Percentiles rank a stretch among this genome's conserved stretches.
phyloP scores from a whole-genome alignment of 2,329 filamentous ascomycete genomes.

The Botrytis fragariae region DNA sequence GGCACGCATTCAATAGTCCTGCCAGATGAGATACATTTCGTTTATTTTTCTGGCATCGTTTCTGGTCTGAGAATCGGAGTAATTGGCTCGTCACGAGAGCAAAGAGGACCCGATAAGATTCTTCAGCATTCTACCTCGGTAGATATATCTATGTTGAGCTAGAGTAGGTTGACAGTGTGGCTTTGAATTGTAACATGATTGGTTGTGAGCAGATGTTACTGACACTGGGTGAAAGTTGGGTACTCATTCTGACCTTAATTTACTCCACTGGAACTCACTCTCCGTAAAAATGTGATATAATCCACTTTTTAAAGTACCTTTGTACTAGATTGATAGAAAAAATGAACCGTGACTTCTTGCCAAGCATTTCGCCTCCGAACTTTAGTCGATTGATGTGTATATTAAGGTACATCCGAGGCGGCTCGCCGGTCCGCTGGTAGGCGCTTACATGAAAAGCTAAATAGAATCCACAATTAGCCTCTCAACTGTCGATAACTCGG shows the following conservation, averaged over 20 bases:
- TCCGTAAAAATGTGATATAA: neutral
- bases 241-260: neutral
- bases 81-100: neutral
- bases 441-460: slow-evolving; percentile 1
- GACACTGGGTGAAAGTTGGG: too few species aligned
- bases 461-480: neutral
- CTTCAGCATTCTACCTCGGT: neutral
- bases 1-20: neutral
- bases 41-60: too few species aligned
- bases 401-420: neutral
- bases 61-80: neutral
- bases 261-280: neutral
- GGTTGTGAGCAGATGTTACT: neutral
- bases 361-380: slow-evolving; percentile 8
- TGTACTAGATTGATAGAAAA: neutral
- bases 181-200: neutral
- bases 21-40: neutral
- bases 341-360: neutral
- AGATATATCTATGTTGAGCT: neutral
- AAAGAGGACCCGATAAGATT: neutral
- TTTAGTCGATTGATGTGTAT: neutral
- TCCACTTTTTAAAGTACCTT: slow-evolving; percentile 1
- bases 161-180: neutral
- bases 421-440: slow-evolving; percentile 7
- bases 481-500: neutral